These are phyloP conservation scores for Podospora appendiculata DNA, from an alignment of 495 filamentous ascomycete genomes.

Conservation along the genomic window DNA sequence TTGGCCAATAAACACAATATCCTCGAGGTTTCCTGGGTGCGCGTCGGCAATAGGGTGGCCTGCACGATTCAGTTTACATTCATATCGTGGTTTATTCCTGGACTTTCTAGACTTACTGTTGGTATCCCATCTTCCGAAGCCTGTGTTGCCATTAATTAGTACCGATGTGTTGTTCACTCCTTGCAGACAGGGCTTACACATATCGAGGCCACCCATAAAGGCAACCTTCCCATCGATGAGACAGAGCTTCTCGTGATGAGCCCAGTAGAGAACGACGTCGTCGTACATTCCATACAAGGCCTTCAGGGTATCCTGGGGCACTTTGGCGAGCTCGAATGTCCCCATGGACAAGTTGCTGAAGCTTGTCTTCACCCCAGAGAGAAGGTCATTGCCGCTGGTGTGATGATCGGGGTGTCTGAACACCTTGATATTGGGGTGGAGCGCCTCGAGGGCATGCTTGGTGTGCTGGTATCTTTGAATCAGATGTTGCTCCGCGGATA, in stretches of 20 bases:
- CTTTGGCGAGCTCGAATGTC: slow-evolving; percentile 42
- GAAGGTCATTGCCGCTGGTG: slow-evolving; percentile 55
- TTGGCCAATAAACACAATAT: slow-evolving; percentile 79
- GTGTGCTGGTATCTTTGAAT: slow-evolving; percentile 49
- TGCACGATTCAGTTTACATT: slow-evolving; percentile 7
- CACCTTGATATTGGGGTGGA: slow-evolving; percentile 83
- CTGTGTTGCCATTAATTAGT: slow-evolving; percentile 10
- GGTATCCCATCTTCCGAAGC: slow-evolving; percentile 57
- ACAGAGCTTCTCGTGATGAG: slow-evolving; percentile 92
- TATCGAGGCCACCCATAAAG: slow-evolving; percentile 84
- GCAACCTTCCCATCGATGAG: slow-evolving; percentile 70
- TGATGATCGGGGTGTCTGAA: slow-evolving; percentile 90
- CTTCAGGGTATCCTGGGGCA: slow-evolving; percentile 61
- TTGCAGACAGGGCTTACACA: slow-evolving; percentile 31
- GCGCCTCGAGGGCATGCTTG: slow-evolving; percentile 67
- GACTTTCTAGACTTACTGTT: slow-evolving; percentile 33
- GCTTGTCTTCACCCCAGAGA: slow-evolving; percentile 25
- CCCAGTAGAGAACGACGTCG: slow-evolving; percentile 85
- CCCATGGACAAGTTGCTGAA: slow-evolving; percentile 38
- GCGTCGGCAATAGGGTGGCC: slow-evolving; percentile 79
- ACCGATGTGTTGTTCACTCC: too few relatives aligned
- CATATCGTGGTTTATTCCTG: background rate
- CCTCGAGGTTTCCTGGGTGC: slow-evolving; percentile 67
- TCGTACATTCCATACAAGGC: slow-evolving; percentile 72
- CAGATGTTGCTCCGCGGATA: too few relatives aligned